Conservation (phyloP, 2,329 filamentous ascomycete species). For the Sodiomyces alkalinus region DNA sequence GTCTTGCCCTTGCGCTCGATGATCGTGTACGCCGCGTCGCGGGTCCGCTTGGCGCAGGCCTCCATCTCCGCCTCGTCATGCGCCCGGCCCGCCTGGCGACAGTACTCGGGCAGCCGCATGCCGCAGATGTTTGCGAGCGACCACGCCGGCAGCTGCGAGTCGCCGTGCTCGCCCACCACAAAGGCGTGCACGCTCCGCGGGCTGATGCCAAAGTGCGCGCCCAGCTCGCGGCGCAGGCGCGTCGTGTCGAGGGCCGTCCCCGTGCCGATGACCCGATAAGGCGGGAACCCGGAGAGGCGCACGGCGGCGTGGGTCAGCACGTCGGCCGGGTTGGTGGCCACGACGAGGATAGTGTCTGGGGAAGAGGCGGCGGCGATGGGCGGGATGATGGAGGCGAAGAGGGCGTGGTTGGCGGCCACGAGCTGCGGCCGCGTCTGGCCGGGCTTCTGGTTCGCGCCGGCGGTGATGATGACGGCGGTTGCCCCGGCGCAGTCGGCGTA, state of each 20-base stretch:
- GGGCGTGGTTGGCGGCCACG: constrained; percentile 15
- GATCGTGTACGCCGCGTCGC: constrained; percentile 16
- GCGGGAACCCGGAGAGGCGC: constrained; percentile 14
- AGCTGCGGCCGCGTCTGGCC: constrained; percentile 17
- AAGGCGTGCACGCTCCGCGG: constrained; percentile 16
- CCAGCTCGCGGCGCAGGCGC: constrained; percentile 14
- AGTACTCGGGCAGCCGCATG: constrained; percentile 13
- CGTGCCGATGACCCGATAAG: constrained; percentile 15
- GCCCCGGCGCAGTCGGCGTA: constrained; percentile 14
- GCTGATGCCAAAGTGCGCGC: constrained; percentile 12
- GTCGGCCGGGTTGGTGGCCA: constrained; percentile 18
- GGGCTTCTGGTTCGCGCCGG: constrained; percentile 17
- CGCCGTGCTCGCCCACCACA: constrained; percentile 17
- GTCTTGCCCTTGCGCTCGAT: constrained; percentile 17
- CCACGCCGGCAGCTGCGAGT: constrained; percentile 16
- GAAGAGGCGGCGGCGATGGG: constrained; percentile 12
- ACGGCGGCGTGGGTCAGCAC: constrained; percentile 15
- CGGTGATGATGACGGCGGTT: constrained; percentile 16
- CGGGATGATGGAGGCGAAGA: constrained; percentile 14
- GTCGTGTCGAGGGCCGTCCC: constrained; percentile 17
- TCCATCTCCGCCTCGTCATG: constrained; percentile 12
- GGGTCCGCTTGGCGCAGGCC: constrained; percentile 11
- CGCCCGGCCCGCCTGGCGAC: constrained; percentile 9
- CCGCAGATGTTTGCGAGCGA: constrained; percentile 15
- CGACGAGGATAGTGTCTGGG: constrained; percentile 14